Base-by-base conservation (phyloP, 2,329 filamentous ascomycete species). In the Cladosporium cucumerinum region DNA sequence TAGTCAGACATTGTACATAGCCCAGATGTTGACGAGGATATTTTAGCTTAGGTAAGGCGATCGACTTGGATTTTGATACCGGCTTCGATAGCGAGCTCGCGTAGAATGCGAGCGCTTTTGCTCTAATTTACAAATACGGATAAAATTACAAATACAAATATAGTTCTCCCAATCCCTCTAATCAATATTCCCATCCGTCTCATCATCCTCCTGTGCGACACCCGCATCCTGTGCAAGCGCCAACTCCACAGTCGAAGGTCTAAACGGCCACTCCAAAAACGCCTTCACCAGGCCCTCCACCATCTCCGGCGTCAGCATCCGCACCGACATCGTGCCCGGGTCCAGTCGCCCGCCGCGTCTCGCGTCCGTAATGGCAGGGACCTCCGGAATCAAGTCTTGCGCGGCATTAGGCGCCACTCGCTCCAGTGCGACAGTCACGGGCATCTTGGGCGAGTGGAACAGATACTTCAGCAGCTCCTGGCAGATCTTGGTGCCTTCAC, bases 191-290 rank as follows among this genome's bases (percentile, higher is more conserved):
- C 32, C 58, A 18, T 57, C 34, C 23, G 48, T 30, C 28, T 63
- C 51, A n/a, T 57, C 52, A 5, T 63, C 61, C 16, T 34, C 54
- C 7, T 36, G 26, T n/a, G 16, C 60, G 18, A 57, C 23, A 16
- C 26, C 25, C 16, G 57, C n/a, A n/a, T 36, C 51, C 36, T 57
- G 28, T 36, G 55, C 43, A 7, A 72, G 58, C 51, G 64, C 67
- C 59, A 74, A 51, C 48, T 72, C 69, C 54, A 66, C 61, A 23
- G 36, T 58, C 21, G 68, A 65, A 5, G 75, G 75, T 67, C 70
- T 69, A 63, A 90, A 90, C 0, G 88, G 88, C 89, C 89, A 92
- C 59, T 82, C 78, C 74, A 86, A 80, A 82, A 86, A 91, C 0
- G 83, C 82, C 68, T 84, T 79, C 5, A 87, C 66, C 18, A 91